phyloP scores from a whole-genome alignment of 768 basidiomycete genomes.

The Mycena haematopus region DNA sequence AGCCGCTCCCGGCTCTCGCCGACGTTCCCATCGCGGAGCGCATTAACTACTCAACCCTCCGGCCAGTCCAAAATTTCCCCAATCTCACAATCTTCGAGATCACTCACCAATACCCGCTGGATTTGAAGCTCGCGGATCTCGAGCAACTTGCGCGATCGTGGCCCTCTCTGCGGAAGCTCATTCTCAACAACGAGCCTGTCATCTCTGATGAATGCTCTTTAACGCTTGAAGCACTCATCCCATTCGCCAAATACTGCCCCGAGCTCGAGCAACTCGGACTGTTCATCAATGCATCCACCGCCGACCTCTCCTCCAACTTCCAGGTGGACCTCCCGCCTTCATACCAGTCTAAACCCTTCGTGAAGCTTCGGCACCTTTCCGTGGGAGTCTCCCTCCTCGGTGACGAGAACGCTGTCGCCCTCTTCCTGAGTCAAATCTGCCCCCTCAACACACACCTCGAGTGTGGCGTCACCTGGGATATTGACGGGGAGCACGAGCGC shows the following conservation, averaged over 20 bases:
- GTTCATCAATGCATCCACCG: slow-evolving; percentile 44
- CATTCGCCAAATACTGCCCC: slow-evolving; percentile 47
- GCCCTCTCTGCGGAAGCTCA: slow-evolving; percentile 50
- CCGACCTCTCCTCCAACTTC: slow-evolving; percentile 23
- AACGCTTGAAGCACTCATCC: slow-evolving; percentile 46
- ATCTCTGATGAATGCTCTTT: slow-evolving; percentile 39
- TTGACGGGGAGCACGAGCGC: slow-evolving; percentile 10
- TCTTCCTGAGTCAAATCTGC: slow-evolving; percentile 60
- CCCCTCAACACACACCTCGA: slow-evolving; percentile 50
- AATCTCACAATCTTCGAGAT: slow-evolving; percentile 43
- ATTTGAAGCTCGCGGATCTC: slow-evolving; percentile 49
- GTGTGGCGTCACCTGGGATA: slow-evolving; percentile 58
- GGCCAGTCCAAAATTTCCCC: slow-evolving; percentile 37
- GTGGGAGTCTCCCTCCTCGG: slow-evolving; percentile 58
- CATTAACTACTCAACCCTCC: slow-evolving; percentile 42
- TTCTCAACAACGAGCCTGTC: slow-evolving; percentile 56
- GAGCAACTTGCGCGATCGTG: slow-evolving; percentile 52
- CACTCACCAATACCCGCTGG: slow-evolving; percentile 46
- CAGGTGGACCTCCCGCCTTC: slow-evolving; percentile 10
- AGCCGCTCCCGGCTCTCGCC: slow-evolving; percentile 5
- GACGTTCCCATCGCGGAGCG: slow-evolving; percentile 33
- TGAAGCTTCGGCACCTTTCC: slow-evolving; percentile 44
- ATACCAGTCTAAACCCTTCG: slow-evolving; percentile 35
- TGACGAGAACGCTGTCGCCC: slow-evolving; percentile 51
- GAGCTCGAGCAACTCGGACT: slow-evolving; percentile 49